Evolutionary conservation across 345 rosid species (phyloP).

Genomic region (Noccaea caerulescens): DNA sequence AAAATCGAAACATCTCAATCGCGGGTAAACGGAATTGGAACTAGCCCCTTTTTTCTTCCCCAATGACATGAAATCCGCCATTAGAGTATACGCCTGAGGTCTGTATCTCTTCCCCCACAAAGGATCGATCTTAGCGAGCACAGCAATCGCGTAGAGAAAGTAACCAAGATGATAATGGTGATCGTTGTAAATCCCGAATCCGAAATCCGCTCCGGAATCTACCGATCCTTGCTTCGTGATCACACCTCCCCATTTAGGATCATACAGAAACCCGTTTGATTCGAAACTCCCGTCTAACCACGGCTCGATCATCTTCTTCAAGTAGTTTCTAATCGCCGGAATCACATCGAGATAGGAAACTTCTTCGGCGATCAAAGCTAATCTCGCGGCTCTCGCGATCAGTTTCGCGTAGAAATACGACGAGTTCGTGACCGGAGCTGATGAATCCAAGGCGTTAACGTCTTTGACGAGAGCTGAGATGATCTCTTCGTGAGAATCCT

Average conservation of each 20-base stretch:
- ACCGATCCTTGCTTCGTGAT: constrained; percentile 66
- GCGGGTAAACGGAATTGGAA: constrained; percentile 61
- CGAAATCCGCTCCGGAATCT: constrained; percentile 81
- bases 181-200: constrained; percentile 78
- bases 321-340: constrained; percentile 60
- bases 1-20: constrained; percentile 86
- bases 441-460: constrained; percentile 60
- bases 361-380: constrained; percentile 92
- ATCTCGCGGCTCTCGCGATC: constrained; percentile 85
- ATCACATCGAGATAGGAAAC: constrained; percentile 64
- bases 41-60: constrained; percentile 45
- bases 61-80: constrained; percentile 84
- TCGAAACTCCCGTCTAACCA: constrained; percentile 83
- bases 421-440: constrained; percentile 53
- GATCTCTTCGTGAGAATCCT: constrained; percentile 59
- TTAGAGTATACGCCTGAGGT: constrained; percentile 76
- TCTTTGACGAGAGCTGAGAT: constrained; percentile 69
- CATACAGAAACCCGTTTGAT: constrained; percentile 80
- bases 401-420: constrained; percentile 84
- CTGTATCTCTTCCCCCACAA: constrained; percentile 83
- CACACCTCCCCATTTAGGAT: constrained; percentile 87
- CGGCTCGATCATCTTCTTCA: constrained; percentile 79
- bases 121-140: constrained; percentile 78
- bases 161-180: constrained; percentile 92
- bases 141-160: constrained; percentile 87